These are phyloP conservation scores for Rubroboletus pulcherrimus DNA, from an alignment of 768 basidiomycete species.

Conservation along the genomic window DNA sequence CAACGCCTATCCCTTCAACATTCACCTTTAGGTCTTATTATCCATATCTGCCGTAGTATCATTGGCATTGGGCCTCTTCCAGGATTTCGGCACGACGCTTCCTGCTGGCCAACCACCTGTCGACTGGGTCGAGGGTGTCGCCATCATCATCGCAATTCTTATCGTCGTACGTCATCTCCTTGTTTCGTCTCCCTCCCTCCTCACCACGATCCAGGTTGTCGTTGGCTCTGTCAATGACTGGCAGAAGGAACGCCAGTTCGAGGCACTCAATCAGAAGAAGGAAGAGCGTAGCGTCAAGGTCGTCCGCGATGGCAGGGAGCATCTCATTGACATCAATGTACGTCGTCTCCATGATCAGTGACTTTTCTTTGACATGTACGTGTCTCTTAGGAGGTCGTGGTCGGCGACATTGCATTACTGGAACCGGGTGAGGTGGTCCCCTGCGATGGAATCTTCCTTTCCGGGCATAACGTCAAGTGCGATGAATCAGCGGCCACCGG, in stretches of 20 bases:
- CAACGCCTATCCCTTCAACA: slow-evolving; percentile 3
- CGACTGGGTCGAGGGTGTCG: slow-evolving; percentile 96
- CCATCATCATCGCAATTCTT: slow-evolving; percentile 70
- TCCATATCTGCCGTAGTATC: slow-evolving; percentile 92
- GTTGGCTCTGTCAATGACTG: slow-evolving; percentile 97
- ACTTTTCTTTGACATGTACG: slow-evolving; percentile 7
- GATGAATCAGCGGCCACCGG: slow-evolving; percentile 97
- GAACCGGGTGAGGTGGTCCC: slow-evolving; percentile 97
- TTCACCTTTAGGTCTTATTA: slow-evolving; percentile 62
- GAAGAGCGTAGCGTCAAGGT: slow-evolving; percentile 90
- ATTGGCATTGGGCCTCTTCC: slow-evolving; percentile 89
- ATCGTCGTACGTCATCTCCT: slow-evolving; percentile 57
- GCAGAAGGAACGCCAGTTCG: slow-evolving; percentile 98
- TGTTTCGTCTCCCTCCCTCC: background rate
- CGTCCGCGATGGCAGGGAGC: slow-evolving; percentile 67
- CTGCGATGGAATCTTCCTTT: slow-evolving; percentile 91
- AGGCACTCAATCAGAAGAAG: slow-evolving; percentile 87
- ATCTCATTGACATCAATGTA: slow-evolving; percentile 79
- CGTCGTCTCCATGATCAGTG: background rate
- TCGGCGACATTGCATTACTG: slow-evolving; percentile 87
- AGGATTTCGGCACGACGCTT: slow-evolving; percentile 78
- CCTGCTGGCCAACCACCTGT: slow-evolving; percentile 66
- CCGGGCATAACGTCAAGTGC: slow-evolving; percentile 90
- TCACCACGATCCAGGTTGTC: slow-evolving; percentile 50
- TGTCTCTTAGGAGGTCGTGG: slow-evolving; percentile 71